Evolutionary conservation across 2,329 filamentous ascomycete genomes (phyloP).

Genomic region (Cyphellophora attinorum): DNA sequence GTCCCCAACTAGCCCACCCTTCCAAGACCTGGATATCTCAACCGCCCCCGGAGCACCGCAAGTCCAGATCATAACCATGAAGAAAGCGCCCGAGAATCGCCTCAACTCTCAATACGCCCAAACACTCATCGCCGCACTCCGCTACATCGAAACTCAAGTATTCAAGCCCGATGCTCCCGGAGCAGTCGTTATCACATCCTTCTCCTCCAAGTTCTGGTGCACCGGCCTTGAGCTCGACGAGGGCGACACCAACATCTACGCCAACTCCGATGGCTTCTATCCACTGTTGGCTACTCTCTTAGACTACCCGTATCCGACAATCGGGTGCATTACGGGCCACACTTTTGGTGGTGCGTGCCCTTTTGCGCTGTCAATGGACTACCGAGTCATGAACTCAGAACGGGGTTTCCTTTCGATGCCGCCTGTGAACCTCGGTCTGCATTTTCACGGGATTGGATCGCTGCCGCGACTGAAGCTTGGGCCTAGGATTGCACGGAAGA

Average conservation of each 20-base stretch:
- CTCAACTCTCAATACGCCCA: slow-evolving; percentile 42
- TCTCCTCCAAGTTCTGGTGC: slow-evolving; percentile 35
- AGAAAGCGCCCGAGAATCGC: slow-evolving; percentile 45
- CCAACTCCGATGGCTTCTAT: slow-evolving; percentile 49
- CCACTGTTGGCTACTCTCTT: slow-evolving; percentile 42
- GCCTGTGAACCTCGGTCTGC: slow-evolving; percentile 45
- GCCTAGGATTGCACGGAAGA: slow-evolving; percentile 43
- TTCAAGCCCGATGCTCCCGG: slow-evolving; percentile 40
- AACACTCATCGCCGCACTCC: slow-evolving; percentile 42
- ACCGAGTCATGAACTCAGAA: slow-evolving; percentile 37
- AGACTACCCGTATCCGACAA: slow-evolving; percentile 40
- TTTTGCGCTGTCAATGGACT: slow-evolving; percentile 39
- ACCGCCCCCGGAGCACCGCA: slow-evolving; percentile 19
- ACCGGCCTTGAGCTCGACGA: slow-evolving; percentile 41
- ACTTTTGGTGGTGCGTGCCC: slow-evolving; percentile 41
- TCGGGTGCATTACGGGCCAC: slow-evolving; percentile 39
- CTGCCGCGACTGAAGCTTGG: slow-evolving; percentile 43
- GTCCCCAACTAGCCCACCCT: slow-evolving; percentile 8
- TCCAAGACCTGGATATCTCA: slow-evolving; percentile 15
- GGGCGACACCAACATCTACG: slow-evolving; percentile 39
- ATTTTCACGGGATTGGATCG: slow-evolving; percentile 46
- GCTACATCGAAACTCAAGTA: slow-evolving; percentile 32
- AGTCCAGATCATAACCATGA: slow-evolving; percentile 45
- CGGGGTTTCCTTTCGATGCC: slow-evolving; percentile 43
- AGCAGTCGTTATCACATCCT: slow-evolving; percentile 44